Conservation (phyloP, 495 filamentous ascomycete genomes). For the Xylaria castorea region DNA sequence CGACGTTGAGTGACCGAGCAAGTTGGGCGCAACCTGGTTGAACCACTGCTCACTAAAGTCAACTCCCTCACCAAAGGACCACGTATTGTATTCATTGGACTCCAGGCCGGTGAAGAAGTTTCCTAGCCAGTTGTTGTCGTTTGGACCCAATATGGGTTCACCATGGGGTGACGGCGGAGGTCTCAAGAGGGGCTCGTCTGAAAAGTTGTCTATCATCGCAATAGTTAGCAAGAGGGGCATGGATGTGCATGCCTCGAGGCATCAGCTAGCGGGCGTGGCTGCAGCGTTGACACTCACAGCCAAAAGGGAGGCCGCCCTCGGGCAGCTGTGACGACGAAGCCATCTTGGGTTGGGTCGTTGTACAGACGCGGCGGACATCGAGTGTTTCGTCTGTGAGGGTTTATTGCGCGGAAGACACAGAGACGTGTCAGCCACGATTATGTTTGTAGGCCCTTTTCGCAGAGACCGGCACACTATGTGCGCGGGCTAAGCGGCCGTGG, state of each 20-base stretch:
- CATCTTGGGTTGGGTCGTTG: slow-evolving; percentile 51
- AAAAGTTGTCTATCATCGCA: slow-evolving; percentile 45
- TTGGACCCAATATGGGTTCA: slow-evolving; percentile 65
- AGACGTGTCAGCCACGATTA: not conserved
- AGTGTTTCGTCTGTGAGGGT: slow-evolving; percentile 36
- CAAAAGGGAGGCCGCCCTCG: slow-evolving; percentile 58
- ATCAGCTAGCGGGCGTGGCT: not conserved
- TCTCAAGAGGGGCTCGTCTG: slow-evolving; percentile 49
- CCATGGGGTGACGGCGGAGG: slow-evolving; percentile 65
- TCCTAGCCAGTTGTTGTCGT: slow-evolving; percentile 66
- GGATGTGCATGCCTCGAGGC: slow-evolving; percentile 11
- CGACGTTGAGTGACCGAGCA: slow-evolving; percentile 68
- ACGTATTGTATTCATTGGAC: slow-evolving; percentile 57
- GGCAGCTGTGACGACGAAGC: slow-evolving; percentile 51
- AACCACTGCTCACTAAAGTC: slow-evolving; percentile 60
- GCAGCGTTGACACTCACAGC: slow-evolving; percentile 56
- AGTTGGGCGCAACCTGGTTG: slow-evolving; percentile 63
- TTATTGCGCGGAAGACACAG: not conserved
- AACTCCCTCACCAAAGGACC: slow-evolving; percentile 55
- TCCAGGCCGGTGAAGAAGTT: slow-evolving; percentile 68
- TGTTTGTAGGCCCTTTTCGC: not conserved
- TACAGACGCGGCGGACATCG: slow-evolving; percentile 52
- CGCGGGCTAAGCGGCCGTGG: not conserved
- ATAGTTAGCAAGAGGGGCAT: slow-evolving; percentile 30
- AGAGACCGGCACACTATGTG: slow-evolving; percentile 2